Conservation (phyloP, 306 rosid species). For the Quercus glauca region DNA sequence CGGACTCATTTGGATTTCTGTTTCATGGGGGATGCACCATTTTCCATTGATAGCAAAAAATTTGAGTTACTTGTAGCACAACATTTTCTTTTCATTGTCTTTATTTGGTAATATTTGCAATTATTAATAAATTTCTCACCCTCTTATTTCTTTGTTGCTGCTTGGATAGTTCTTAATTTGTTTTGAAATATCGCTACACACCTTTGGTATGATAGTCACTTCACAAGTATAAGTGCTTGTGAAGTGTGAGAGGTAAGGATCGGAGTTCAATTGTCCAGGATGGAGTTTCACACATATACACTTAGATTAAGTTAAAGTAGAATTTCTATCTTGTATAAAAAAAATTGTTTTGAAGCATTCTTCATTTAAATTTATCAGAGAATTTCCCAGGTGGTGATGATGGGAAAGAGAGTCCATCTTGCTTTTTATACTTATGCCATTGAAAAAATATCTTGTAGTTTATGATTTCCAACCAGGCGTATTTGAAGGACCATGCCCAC, state of each 20-base stretch:
- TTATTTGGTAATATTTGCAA: neutral
- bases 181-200: fast-evolving
- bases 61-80: neutral
- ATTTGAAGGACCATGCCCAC: slow-evolving; percentile 13
- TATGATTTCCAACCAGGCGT: slow-evolving; percentile 36
- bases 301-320: fast-evolving
- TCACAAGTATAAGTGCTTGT: too few species aligned
- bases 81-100: slow-evolving; percentile 1
- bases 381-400: neutral
- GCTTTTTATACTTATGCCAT: slow-evolving; percentile 12
- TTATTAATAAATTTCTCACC: neutral
- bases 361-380: neutral
- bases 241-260: fast-evolving
- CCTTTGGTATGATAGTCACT: neutral
- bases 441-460: slow-evolving; percentile 35
- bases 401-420: slow-evolving; percentile 14
- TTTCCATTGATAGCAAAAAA: neutral
- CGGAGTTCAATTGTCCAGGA: fast-evolving
- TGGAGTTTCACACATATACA: fast-evolving
- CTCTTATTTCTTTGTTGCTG: too few species aligned
- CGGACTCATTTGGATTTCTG: slow-evolving; percentile 16
- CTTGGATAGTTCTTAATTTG: neutral
- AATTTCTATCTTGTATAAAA: too few species aligned
- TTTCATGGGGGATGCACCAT: slow-evolving; percentile 27
- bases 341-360: neutral